These are phyloP conservation scores for Chalciporus sphaerocephalus DNA, from an alignment of 768 basidiomycete genomes.

Conservation along the genomic window DNA sequence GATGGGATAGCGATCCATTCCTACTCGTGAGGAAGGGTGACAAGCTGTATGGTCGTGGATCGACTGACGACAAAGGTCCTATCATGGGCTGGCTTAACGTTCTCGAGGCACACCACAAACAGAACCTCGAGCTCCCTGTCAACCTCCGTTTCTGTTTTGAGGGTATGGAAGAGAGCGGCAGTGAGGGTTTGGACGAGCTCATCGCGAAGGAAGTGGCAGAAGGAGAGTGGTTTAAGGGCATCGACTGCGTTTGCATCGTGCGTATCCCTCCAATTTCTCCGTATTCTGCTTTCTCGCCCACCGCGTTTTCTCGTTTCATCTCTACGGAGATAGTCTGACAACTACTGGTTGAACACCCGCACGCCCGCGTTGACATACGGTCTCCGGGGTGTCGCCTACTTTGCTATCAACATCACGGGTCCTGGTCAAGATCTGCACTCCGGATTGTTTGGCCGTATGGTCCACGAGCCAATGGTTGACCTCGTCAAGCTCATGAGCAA, in stretches of 20 bases:
- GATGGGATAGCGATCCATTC: slow-evolving; percentile 89
- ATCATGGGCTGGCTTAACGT: slow-evolving; percentile 87
- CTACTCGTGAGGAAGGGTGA: slow-evolving; percentile 51
- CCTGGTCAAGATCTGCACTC: slow-evolving; percentile 89
- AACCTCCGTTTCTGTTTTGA: slow-evolving; percentile 92
- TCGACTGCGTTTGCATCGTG: slow-evolving; percentile 92
- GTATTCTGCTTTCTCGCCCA: background rate
- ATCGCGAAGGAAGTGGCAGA: slow-evolving; percentile 68
- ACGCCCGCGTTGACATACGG: slow-evolving; percentile 84
- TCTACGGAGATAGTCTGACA: slow-evolving; percentile 59
- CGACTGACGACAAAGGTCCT: slow-evolving; percentile 89
- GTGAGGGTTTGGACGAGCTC: slow-evolving; percentile 85
- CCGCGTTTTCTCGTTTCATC: background rate
- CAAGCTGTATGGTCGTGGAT: slow-evolving; percentile 79
- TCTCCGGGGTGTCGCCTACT: slow-evolving; percentile 84
- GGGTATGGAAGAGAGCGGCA: slow-evolving; percentile 96
- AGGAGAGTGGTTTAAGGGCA: slow-evolving; percentile 77
- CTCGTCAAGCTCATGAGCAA: slow-evolving; percentile 78
- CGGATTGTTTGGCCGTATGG: slow-evolving; percentile 76
- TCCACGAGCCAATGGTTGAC: slow-evolving; percentile 94
- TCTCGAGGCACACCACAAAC: slow-evolving; percentile 73
- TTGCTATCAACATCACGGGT: slow-evolving; percentile 75
- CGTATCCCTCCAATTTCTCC: slow-evolving; percentile 24
- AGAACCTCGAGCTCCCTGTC: slow-evolving; percentile 70
- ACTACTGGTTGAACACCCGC: slow-evolving; percentile 88